Percentiles rank a stretch among this genome's conserved stretches.
Evolutionary conservation across 805 yeast genomes (phyloP).

Genomic region (Soucietia sequanensis): DNA sequence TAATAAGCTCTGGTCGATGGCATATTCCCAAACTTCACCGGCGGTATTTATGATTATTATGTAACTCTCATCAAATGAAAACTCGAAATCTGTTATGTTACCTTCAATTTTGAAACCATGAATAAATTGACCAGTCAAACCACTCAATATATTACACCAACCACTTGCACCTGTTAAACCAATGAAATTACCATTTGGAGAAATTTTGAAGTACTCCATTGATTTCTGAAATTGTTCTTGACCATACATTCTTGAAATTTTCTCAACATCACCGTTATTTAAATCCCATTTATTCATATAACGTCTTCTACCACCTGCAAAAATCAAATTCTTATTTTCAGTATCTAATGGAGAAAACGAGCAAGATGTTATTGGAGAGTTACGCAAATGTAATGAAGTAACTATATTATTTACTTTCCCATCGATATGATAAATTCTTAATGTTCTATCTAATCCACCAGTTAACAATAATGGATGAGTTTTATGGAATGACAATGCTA

Average conservation of each 20-base stretch:
- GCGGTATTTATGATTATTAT: slow-evolving; percentile 62
- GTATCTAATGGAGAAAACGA: slow-evolving; percentile 46
- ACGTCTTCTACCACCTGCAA: slow-evolving; percentile 88
- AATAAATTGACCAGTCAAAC: slow-evolving; percentile 81
- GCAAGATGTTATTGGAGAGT: slow-evolving; percentile 80
- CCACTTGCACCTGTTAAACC: slow-evolving; percentile 85
- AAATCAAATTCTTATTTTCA: slow-evolving; percentile 47
- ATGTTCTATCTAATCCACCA: slow-evolving; percentile 88
- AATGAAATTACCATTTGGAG: slow-evolving; percentile 68
- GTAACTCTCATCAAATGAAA: slow-evolving; percentile 47
- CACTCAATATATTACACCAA: slow-evolving; percentile 81
- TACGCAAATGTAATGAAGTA: slow-evolving; percentile 74
- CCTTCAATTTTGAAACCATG: slow-evolving; percentile 90
- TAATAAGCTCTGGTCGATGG: slow-evolving; percentile 12
- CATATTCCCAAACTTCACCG: slow-evolving; percentile 91
- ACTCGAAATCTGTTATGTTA: slow-evolving; percentile 74
- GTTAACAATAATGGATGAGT: slow-evolving; percentile 78
- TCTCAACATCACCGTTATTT: slow-evolving; percentile 66
- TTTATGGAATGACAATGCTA: slow-evolving; percentile 81
- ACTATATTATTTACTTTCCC: slow-evolving; percentile 81
- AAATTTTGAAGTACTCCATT: slow-evolving; percentile 80
- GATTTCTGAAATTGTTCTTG: slow-evolving; percentile 82
- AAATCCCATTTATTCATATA: slow-evolving; percentile 93
- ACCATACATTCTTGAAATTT: slow-evolving; percentile 86
- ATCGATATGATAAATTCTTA: slow-evolving; percentile 86